These are phyloP conservation scores for Salix viminalis DNA, from an alignment of 345 rosid genomes.

Conservation along the genomic window DNA sequence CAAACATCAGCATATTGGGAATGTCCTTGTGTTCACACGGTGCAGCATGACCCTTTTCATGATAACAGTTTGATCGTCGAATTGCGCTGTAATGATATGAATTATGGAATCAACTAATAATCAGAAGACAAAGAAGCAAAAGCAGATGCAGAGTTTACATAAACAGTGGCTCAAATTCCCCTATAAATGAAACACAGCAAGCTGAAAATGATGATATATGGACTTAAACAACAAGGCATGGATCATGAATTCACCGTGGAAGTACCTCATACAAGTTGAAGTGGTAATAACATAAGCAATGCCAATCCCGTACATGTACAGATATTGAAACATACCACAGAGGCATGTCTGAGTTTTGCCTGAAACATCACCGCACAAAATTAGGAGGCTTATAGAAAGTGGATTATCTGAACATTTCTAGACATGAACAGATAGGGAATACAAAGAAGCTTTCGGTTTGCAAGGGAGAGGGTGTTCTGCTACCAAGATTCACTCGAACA, in stretches of 20 bases:
- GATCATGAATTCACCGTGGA: background rate
- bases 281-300: background rate
- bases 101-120: too few species aligned
- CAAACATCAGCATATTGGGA: slow-evolving; percentile 23
- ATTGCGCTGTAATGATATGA: background rate
- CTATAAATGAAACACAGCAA: background rate
- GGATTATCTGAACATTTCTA: background rate
- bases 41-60: slow-evolving; percentile 6
- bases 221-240: background rate
- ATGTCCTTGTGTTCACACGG: background rate
- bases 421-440: background rate
- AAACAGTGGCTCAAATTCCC: background rate
- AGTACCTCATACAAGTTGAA: background rate
- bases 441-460: background rate
- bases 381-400: background rate
- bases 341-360: background rate
- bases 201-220: background rate
- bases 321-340: background rate
- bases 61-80: slow-evolving; percentile 9
- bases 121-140: too few species aligned
- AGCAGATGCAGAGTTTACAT: too few species aligned
- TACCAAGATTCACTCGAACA: slow-evolving; percentile 1
- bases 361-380: background rate
- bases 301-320: background rate
- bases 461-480: background rate